These are phyloP conservation scores for Basidiobolus meristosporus DNA, from an alignment of 371 early-diverging fungal species.

Conservation along the genomic window DNA sequence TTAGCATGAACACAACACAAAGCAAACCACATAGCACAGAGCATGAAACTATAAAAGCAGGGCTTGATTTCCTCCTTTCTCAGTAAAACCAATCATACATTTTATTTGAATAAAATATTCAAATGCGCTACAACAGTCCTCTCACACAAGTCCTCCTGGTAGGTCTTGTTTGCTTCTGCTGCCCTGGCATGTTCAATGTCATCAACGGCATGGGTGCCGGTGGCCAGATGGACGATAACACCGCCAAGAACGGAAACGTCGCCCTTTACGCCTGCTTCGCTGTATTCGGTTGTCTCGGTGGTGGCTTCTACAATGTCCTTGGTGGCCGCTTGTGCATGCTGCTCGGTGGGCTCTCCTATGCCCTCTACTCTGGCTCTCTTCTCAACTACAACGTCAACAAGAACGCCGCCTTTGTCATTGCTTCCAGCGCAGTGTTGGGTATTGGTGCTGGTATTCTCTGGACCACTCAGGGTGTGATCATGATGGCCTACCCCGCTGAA, in stretches of 20 bases:
- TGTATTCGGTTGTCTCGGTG: conserved; percentile 40
- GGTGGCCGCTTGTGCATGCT: conserved; percentile 27
- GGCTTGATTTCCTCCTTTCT: too few relatives aligned
- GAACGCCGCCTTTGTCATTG: conserved; percentile 20
- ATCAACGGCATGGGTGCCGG: conserved; percentile 45
- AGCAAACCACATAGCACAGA: too few relatives aligned
- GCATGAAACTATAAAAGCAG: too few relatives aligned
- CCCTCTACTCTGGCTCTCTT: conserved; percentile 28
- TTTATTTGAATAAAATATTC: too few relatives aligned
- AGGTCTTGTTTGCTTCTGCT: too few relatives aligned
- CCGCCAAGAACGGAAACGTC: conserved; percentile 41
- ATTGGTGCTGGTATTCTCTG: conserved; percentile 37
- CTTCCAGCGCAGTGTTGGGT: conserved; percentile 48
- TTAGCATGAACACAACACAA: too few relatives aligned
- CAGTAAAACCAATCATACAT: too few relatives aligned
- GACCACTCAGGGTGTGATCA: conserved; percentile 66
- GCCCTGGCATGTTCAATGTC: conserved; percentile 68
- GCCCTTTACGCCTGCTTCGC: conserved; percentile 50
- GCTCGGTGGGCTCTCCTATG: conserved; percentile 28
- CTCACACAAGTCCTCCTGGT: too few relatives aligned
- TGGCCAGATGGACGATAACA: conserved; percentile 39
- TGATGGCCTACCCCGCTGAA: conserved; percentile 63
- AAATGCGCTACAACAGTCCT: too few relatives aligned
- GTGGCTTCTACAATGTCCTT: conserved; percentile 31
- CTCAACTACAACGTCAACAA: conserved; percentile 24